phyloP scores from a whole-genome alignment of 2,329 filamentous ascomycete genomes.

The Trichoderma endophyticum region DNA sequence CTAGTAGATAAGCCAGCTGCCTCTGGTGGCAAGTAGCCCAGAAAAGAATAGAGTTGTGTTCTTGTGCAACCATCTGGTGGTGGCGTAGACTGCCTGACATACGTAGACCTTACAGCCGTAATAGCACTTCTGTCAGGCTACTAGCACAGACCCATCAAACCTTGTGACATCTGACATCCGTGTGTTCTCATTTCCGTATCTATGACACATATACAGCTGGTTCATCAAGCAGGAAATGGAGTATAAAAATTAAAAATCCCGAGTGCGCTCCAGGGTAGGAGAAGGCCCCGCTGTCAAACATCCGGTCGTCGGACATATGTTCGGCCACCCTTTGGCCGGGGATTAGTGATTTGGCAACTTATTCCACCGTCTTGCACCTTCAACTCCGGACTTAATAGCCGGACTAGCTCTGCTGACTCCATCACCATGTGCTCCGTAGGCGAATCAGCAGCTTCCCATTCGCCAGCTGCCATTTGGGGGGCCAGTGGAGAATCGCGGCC shows the following conservation, averaged over 20 bases:
- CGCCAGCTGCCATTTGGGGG: neutral
- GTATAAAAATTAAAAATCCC: neutral
- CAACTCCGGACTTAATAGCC: neutral
- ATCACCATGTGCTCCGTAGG: neutral
- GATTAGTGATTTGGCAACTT: neutral
- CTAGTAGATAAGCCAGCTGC: neutral
- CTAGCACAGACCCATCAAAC: neutral
- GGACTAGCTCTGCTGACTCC: neutral
- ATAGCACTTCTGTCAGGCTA: neutral
- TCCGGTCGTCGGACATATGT: neutral
- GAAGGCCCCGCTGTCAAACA: neutral
- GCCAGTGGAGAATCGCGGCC: neutral
- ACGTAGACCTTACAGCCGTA: neutral
- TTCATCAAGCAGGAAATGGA: neutral
- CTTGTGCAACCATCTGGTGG: neutral
- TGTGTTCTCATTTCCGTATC: neutral
- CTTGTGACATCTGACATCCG: neutral
- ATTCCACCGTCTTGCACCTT: neutral
- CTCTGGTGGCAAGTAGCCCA: neutral
- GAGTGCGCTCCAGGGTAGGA: neutral
- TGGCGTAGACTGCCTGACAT: neutral
- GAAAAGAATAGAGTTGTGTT: neutral
- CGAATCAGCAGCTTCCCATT: neutral
- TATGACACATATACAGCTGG: neutral
- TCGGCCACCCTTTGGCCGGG: slow-evolving; percentile 3